Base-by-base conservation (phyloP, 768 basidiomycete genomes). In the Lactifluus subvellereus region DNA sequence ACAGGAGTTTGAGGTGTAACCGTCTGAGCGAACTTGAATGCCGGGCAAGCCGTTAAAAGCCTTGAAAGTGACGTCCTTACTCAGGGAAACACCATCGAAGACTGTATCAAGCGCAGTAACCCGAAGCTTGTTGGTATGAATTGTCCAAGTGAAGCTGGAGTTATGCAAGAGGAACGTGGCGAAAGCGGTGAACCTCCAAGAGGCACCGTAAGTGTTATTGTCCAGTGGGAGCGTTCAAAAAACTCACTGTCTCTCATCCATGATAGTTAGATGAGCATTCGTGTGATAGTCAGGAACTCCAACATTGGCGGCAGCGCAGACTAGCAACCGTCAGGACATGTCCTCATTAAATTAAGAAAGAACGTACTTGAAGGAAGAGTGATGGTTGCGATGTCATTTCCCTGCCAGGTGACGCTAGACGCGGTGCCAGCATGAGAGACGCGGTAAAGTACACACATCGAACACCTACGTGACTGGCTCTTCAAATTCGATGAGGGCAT, bases 41-140 rank as follows among this genome's bases (percentile, higher is more conserved):
- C 87, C 87, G 8, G 85, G 85, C 7, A 90, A 75, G 35, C 80
- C 80, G 62, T 89, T 84, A 72, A 89, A 89, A 5, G 87, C 88
- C 68, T 83, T 85, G 75, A 89, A 80, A 4, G 82, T 73, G 43
- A 89, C 70, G 1, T 77, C 75, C 73, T 89, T 89, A 52, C 76
- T 79, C 40, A 90, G 77, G 0, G 77, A 74, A 33, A 89, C 81
- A 60, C 81, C 79, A 63, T 88, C 84, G 66, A 89, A 89, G 65
- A 84, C 81, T 11, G 85, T 87, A 16, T 84, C 85, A 1, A 89
- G 79, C 5, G 88, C 87, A 2, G 77, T 80, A 16, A 90, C 72
- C 35, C 84, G 81, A 53, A 89, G 80, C 47, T 76, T 81, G n/a
- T 78, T 64, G 0, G 88, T 87, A 6, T 85, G 85, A 52, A 89